phyloP scores from a whole-genome alignment of 306 rosid genomes.

The Inga oerstediana region DNA sequence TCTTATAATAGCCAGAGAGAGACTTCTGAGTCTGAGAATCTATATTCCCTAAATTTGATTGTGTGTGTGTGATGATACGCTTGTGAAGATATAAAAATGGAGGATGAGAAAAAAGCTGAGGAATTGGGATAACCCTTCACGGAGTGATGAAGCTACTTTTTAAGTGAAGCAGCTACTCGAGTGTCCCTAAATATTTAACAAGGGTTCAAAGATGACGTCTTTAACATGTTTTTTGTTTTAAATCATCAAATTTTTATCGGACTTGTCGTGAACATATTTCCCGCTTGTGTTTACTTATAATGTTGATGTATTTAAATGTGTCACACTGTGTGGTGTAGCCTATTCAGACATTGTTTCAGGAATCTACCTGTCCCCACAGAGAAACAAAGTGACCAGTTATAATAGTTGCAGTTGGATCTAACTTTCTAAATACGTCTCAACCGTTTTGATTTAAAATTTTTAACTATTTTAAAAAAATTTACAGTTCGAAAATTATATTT shows the following conservation, averaged over 20 bases:
- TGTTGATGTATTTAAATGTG: not conserved
- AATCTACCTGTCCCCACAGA: not conserved
- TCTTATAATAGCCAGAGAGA: not conserved
- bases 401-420: too few species aligned
- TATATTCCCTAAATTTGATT: not conserved
- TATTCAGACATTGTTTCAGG: not conserved
- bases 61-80: not conserved
- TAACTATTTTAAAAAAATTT: too few species aligned
- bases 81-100: slow-evolving; percentile 24
- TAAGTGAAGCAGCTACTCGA: slow-evolving; percentile 52
- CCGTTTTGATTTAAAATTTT: too few species aligned
- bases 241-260: not conserved
- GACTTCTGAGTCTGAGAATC: not conserved
- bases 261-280: not conserved
- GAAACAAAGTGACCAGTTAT: not conserved
- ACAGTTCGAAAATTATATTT: too few species aligned
- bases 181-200: slow-evolving; percentile 39
- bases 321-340: not conserved
- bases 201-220: slow-evolving; percentile 40
- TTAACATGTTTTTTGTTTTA: not conserved
- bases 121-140: slow-evolving; percentile 40
- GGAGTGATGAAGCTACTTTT: slow-evolving; percentile 45
- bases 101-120: slow-evolving; percentile 13
- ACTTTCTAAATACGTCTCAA: too few species aligned
- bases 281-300: not conserved